Percentiles rank a stretch among this genome's conserved stretches.
Conservation (phyloP, 2,329 filamentous ascomycete species). For the Neopestalotiopsis sp. region DNA sequence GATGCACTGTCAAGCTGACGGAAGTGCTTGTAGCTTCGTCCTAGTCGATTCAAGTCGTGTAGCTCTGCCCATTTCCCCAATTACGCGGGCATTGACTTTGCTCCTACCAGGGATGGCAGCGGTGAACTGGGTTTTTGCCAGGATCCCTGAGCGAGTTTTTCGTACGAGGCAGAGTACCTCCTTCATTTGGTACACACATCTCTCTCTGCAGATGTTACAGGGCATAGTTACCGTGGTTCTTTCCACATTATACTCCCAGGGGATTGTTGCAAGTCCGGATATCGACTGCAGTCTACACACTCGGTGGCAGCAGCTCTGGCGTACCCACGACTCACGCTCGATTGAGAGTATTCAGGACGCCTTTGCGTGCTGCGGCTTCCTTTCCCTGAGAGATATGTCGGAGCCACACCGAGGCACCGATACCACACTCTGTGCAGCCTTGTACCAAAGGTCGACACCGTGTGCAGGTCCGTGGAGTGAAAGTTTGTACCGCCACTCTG, state of each 20-base stretch:
- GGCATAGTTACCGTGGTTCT: slow-evolving; percentile 48
- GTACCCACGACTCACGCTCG: slow-evolving; percentile 49
- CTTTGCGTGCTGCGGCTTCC: slow-evolving; percentile 71
- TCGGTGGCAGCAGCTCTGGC: slow-evolving; percentile 62
- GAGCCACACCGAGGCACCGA: slow-evolving; percentile 53
- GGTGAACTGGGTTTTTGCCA: slow-evolving; percentile 30
- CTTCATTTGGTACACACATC: slow-evolving; percentile 32
- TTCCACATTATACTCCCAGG: slow-evolving; percentile 45
- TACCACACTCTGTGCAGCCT: slow-evolving; percentile 47
- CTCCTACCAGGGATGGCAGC: slow-evolving; percentile 35
- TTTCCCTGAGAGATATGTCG: slow-evolving; percentile 60
- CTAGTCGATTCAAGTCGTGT: slow-evolving; percentile 35
- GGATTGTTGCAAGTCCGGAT: slow-evolving; percentile 37
- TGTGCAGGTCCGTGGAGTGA: slow-evolving; percentile 64
- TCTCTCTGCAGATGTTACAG: slow-evolving; percentile 48
- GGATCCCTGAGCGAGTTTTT: too few species aligned
- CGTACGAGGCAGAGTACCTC: slow-evolving; percentile 10
- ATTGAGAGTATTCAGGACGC: slow-evolving; percentile 69
- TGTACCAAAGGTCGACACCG: slow-evolving; percentile 49
- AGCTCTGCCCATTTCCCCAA: slow-evolving; percentile 36
- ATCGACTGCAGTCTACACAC: slow-evolving; percentile 60
- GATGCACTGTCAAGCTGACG: not conserved
- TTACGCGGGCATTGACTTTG: slow-evolving; percentile 34
- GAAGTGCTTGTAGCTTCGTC: slow-evolving; percentile 27
- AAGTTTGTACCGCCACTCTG: slow-evolving; percentile 58